Evolutionary conservation across 306 rosid species (phyloP).

Genomic region (barrel medic (Medicago truncatula)): MtrunA17r5.0-ANR NC_053043.1:50351001-50351500

Average conservation of each 20-base stretch:
- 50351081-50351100: slow-evolving; percentile 67
- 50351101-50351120: slow-evolving; percentile 43
- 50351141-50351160: not conserved
- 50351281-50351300: slow-evolving; percentile 50
- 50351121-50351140: not conserved
- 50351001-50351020: slow-evolving; percentile 15
- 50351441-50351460: slow-evolving; percentile 66
- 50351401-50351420: not conserved
- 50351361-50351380: not conserved
- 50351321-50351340: slow-evolving; percentile 42
- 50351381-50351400: not conserved
- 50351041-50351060: slow-evolving; percentile 80
- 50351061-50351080: slow-evolving; percentile 74
- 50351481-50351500: slow-evolving; percentile 74
- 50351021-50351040: slow-evolving; percentile 74
- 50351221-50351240: slow-evolving; percentile 51
- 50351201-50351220: slow-evolving; percentile 56
- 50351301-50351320: slow-evolving; percentile 48
- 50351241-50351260: slow-evolving; percentile 50
- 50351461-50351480: slow-evolving; percentile 72
- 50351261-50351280: slow-evolving; percentile 51
- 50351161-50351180: not conserved
- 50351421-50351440: slow-evolving; percentile 46
- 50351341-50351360: not conserved
- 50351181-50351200: slow-evolving; percentile 48